Percentiles rank a stretch among this genome's conserved stretches.
These are phyloP conservation scores for Grosmannia penicillata DNA, from an alignment of 2,329 filamentous ascomycete genomes.

Conservation along the genomic window DNA sequence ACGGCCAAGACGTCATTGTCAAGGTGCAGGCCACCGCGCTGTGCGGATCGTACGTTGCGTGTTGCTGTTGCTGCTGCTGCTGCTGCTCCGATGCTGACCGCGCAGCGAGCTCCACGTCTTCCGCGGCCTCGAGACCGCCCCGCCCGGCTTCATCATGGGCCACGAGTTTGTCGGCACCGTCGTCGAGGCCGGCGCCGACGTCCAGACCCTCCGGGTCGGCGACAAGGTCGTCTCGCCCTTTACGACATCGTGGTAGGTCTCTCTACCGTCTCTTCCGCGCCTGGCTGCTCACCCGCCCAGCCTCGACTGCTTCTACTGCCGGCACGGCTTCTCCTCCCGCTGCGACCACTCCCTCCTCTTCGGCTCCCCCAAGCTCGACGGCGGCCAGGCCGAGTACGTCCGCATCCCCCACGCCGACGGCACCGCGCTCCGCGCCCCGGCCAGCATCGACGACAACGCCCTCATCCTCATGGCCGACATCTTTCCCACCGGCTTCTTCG, in stretches of 20 bases:
- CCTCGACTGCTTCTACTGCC: constrained; percentile 73
- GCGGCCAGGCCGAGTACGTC: constrained; percentile 70
- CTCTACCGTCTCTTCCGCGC: neutral
- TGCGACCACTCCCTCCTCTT: constrained; percentile 59
- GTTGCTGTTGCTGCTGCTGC: neutral
- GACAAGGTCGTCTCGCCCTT: constrained; percentile 76
- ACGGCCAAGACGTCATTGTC: constrained; percentile 63
- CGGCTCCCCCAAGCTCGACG: constrained; percentile 54
- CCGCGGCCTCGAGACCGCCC: constrained; percentile 62
- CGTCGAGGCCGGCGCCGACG: constrained; percentile 48
- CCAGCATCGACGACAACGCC: constrained; percentile 55
- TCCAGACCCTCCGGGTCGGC: constrained; percentile 55
- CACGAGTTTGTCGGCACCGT: constrained; percentile 80
- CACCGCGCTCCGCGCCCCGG: constrained; percentile 61
- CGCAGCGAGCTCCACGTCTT: constrained; percentile 71
- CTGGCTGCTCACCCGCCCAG: constrained; percentile 19
- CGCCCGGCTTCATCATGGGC: constrained; percentile 52
- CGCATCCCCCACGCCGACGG: constrained; percentile 69
- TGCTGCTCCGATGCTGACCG: no score
- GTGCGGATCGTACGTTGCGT: constrained; percentile 60
- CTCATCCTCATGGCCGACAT: constrained; percentile 87
- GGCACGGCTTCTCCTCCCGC: constrained; percentile 58
- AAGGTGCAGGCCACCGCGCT: constrained; percentile 73
- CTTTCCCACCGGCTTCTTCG: constrained; percentile 78
- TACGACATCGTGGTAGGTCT: constrained; percentile 57